Percentiles rank a stretch among this genome's conserved stretches.
These are phyloP conservation scores for Yarrowia yakushimensis DNA, from an alignment of 805 yeast genomes.

Conservation along the genomic window DNA sequence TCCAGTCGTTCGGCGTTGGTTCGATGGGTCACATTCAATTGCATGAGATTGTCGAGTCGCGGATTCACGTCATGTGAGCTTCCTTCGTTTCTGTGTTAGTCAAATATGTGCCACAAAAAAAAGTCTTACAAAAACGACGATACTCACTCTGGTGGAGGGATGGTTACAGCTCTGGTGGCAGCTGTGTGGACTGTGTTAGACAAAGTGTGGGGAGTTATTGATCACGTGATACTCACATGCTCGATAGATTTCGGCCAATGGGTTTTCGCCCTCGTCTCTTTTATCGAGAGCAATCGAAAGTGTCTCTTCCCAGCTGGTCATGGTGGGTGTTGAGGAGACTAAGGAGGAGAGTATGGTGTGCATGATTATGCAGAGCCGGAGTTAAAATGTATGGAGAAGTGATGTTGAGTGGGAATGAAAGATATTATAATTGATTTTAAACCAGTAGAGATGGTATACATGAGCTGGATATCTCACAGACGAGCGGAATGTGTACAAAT, in stretches of 20 bases:
- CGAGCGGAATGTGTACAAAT: too few relatives aligned
- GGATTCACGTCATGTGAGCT: neutral
- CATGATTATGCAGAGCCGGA: constrained; percentile 1
- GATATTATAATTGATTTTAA: too few relatives aligned
- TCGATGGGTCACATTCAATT: constrained; percentile 7
- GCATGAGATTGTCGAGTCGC: constrained; percentile 13
- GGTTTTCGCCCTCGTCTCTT: neutral
- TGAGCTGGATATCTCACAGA: too few relatives aligned
- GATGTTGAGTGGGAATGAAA: too few relatives aligned
- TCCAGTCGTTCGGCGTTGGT: constrained; percentile 6
- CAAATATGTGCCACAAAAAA: too few relatives aligned
- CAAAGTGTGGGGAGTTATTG: too few relatives aligned
- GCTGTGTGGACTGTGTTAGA: constrained; percentile 22
- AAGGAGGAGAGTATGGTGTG: neutral
- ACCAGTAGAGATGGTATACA: too few relatives aligned
- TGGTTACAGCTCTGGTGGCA: neutral
- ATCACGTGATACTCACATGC: constrained; percentile 1
- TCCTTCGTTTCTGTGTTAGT: constrained; percentile 1
- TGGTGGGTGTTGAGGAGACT: neutral
- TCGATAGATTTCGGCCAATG: constrained; percentile 4
- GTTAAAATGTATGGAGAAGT: too few relatives aligned
- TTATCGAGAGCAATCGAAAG: neutral
- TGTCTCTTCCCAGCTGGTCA: constrained; percentile 15
- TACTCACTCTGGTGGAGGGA: neutral
- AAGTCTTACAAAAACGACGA: too few relatives aligned